Percentiles rank a stretch among this genome's conserved stretches.
Conservation (phyloP, 129 eudicot species). For the Cynara cardunculus region DNA sequence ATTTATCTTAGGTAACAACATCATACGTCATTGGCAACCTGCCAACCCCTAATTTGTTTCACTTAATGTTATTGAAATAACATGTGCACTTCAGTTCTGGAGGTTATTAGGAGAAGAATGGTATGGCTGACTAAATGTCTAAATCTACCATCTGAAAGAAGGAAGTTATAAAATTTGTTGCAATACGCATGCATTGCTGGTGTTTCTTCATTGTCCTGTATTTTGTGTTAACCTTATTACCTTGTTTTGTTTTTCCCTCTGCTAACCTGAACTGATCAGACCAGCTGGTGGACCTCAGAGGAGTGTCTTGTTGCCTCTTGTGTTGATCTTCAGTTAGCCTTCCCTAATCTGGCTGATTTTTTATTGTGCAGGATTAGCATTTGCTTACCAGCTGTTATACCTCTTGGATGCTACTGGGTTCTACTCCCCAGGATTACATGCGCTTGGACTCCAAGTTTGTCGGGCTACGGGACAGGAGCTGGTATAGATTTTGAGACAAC, state of each 20-base stretch:
- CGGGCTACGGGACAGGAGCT: constrained; percentile 98
- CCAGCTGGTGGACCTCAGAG: constrained; percentile 33
- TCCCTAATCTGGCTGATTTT: constrained; percentile 19
- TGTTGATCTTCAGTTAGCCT: neutral
- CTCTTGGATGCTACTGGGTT: constrained; percentile 98
- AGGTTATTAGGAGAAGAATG: neutral
- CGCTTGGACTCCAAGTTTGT: constrained; percentile 91
- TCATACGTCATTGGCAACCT: neutral
- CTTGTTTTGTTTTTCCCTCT: neutral
- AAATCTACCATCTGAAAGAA: neutral
- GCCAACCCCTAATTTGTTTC: neutral
- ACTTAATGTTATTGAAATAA: neutral
- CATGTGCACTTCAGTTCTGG: neutral
- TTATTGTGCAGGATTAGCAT: constrained; percentile 68
- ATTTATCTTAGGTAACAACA: neutral
- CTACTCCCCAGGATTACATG: constrained; percentile 91
- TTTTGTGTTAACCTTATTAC: neutral
- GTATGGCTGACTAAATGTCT: neutral
- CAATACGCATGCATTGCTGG: neutral
- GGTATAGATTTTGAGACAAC: constrained; percentile 44
- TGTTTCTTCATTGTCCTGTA: neutral
- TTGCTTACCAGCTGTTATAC: constrained; percentile 93
- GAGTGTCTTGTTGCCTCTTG: neutral
- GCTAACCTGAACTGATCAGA: constrained; percentile 12
- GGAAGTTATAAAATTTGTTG: neutral